Base-by-base conservation (phyloP, 2,329 filamentous ascomycete genomes). In the Fusarium cicatricum region DNA sequence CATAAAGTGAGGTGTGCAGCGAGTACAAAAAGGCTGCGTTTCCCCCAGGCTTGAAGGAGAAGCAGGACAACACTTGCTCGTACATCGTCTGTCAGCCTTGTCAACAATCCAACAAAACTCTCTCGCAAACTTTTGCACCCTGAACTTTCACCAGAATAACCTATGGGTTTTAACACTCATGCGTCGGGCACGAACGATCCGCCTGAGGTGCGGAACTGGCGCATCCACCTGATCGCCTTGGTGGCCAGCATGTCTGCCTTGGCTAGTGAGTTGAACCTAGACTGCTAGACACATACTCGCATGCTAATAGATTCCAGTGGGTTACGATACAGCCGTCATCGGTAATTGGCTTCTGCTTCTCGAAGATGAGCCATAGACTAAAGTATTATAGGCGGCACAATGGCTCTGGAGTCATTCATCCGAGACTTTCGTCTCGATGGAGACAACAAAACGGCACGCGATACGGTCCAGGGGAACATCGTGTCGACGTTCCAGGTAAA, bases 271-370 rank as follows among this genome's bases (percentile, higher is more conserved):
- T 67, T 9, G 14, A 11, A 10, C 9, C 23, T 8, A 16, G 5
- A 10, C 8, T n/a, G n/a, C 8, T 16, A 9, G 15, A 11, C 2
- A 7, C 12, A 5, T 19, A 14, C 5, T 2, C n/a, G 11, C 10
- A 14, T 33, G n/a, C 23, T 52, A 11, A 36, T 14, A 2, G 2
- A 9, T 33, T 1, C 2, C 28, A 72, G 71, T 75, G 69, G 73
- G 72, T 52, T 75, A 76, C 45, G 74, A 75, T 12, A 74, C 73
- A 15, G 70, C 73, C 16, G 73, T 77, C 41, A 77, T 77, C 19
- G 75, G 23, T 26, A 26, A 26, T 26, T 10, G 3, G 6, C 23
- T 26, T 9, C 9, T 26, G 3, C 9, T 26, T 8, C 6, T 26
- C 23, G 6, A 26, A 10, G 9, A 26, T 26, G 9, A 7, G 23